phyloP scores from a whole-genome alignment of 2,329 filamentous ascomycete genomes.

The Curvularia hawaiiensis region DNA sequence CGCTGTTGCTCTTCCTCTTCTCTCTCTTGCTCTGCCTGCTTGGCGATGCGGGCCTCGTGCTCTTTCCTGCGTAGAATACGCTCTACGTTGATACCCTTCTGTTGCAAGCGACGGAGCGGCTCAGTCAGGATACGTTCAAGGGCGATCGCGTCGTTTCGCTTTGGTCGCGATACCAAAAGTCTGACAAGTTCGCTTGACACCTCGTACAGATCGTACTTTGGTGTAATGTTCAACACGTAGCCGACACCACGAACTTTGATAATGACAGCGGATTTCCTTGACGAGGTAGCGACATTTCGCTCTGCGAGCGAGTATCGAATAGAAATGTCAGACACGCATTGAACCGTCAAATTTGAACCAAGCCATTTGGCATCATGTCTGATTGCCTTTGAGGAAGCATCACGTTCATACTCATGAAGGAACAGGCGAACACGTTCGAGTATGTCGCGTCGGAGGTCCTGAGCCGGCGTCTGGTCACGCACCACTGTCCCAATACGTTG shows the following conservation, averaged over 20 bases:
- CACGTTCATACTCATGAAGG: constrained; percentile 78
- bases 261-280: constrained; percentile 69
- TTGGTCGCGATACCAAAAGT: constrained; percentile 78
- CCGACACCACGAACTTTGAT: constrained; percentile 70
- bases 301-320: constrained; percentile 77
- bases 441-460: constrained; percentile 77
- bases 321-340: constrained; percentile 77
- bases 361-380: constrained; percentile 90
- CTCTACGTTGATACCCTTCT: constrained; percentile 95
- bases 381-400: constrained; percentile 63
- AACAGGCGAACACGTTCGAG: constrained; percentile 89
- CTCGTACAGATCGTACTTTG: constrained; percentile 84
- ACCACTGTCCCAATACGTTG: constrained; percentile 71
- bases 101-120: constrained; percentile 78
- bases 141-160: constrained; percentile 86
- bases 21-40: constrained; percentile 75
- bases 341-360: constrained; percentile 79
- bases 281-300: constrained; percentile 58
- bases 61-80: constrained; percentile 88
- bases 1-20: constrained; percentile 65
- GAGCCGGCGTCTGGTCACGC: constrained; percentile 70
- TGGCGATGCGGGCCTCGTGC: constrained; percentile 84
- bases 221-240: constrained; percentile 77
- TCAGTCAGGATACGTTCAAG: constrained; percentile 90
- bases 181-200: constrained; percentile 86